These are phyloP conservation scores for Talinum fruticosum DNA, from an alignment of 148 eudicot species.

Conservation along the genomic window DNA sequence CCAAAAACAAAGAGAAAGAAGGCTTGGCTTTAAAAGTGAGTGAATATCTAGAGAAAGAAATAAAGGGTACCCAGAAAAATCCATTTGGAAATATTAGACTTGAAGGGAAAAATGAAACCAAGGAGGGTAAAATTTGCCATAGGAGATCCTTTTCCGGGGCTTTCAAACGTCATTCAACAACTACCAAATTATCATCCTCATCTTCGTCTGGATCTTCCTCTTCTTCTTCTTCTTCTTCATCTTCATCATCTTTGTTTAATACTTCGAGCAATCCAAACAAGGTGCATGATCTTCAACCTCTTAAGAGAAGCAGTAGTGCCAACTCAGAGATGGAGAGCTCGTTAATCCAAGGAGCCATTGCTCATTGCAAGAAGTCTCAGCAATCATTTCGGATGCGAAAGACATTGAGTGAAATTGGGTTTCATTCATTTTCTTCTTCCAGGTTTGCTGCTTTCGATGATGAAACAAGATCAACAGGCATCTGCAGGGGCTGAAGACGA, in stretches of 20 bases:
- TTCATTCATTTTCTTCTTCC: slow-evolving; percentile 47
- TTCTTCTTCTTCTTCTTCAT: slow-evolving; percentile 37
- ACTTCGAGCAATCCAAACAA: slow-evolving; percentile 28
- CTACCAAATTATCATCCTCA: slow-evolving; percentile 17
- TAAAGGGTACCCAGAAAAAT: slow-evolving; percentile 16
- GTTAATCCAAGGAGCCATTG: slow-evolving; percentile 79
- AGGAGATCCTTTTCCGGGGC: slow-evolving; percentile 79
- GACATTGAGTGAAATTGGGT: slow-evolving; percentile 42
- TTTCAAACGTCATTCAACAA: slow-evolving; percentile 47
- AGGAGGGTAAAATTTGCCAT: slow-evolving; percentile 30
- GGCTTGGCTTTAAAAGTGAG: neutral
- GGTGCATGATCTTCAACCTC: slow-evolving; percentile 18
- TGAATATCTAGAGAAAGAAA: slow-evolving; percentile 15
- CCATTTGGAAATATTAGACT: slow-evolving; percentile 33
- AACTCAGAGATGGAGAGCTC: slow-evolving; percentile 56
- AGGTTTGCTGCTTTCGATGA: slow-evolving; percentile 35
- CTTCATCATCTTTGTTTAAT: slow-evolving; percentile 36
- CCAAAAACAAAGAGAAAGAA: slow-evolving; percentile 15
- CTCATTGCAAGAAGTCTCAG: slow-evolving; percentile 72
- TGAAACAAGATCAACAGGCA: slow-evolving; percentile 29
- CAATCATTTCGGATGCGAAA: slow-evolving; percentile 34
- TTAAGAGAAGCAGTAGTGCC: slow-evolving; percentile 44
- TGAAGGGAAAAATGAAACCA: slow-evolving; percentile 23
- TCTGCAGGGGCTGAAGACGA: slow-evolving; percentile 40
- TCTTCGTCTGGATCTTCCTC: slow-evolving; percentile 43